phyloP scores from a whole-genome alignment of 169 alveolate genomes.

The Cryptosporidium canis region DNA sequence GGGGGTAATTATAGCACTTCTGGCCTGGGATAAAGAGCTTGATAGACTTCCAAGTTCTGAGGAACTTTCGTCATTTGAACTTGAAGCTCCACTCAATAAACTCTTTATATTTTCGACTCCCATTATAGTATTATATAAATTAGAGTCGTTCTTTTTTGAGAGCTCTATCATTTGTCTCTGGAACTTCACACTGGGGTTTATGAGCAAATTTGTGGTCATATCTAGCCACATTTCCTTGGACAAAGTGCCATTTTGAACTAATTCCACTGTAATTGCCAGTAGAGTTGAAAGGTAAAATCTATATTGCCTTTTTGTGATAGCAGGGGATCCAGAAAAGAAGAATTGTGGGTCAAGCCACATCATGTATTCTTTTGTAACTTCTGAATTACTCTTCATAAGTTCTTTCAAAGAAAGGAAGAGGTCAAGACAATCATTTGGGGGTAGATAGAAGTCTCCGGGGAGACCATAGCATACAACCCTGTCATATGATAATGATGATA shows the following conservation, averaged over 20 bases:
- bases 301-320: constrained; percentile 85
- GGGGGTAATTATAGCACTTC: constrained; percentile 21
- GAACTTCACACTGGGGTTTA: constrained; percentile 44
- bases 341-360: constrained; percentile 76
- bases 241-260: constrained; percentile 11
- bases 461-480: constrained; percentile 72
- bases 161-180: constrained; percentile 53
- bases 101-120: constrained; percentile 27
- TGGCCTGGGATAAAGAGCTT: constrained; percentile 17
- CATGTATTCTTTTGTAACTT: constrained; percentile 70
- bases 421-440: constrained; percentile 72
- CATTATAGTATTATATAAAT: constrained; percentile 31
- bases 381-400: background rate
- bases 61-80: background rate
- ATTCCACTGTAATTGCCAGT: constrained; percentile 4
- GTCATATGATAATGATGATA: constrained; percentile 36
- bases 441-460: constrained; percentile 74
- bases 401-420: constrained; percentile 32
- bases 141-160: constrained; percentile 23
- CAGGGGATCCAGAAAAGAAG: constrained; percentile 79
- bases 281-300: constrained; percentile 73
- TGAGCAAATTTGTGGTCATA: constrained; percentile 9
- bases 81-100: background rate
- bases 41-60: background rate
- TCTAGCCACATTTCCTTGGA: constrained; percentile 53